Evolutionary conservation across 108 stramenopile species (phyloP), one percentile per base, ranked within the genome.

Genomic region (Nannochloropsis gaditana): DNA sequence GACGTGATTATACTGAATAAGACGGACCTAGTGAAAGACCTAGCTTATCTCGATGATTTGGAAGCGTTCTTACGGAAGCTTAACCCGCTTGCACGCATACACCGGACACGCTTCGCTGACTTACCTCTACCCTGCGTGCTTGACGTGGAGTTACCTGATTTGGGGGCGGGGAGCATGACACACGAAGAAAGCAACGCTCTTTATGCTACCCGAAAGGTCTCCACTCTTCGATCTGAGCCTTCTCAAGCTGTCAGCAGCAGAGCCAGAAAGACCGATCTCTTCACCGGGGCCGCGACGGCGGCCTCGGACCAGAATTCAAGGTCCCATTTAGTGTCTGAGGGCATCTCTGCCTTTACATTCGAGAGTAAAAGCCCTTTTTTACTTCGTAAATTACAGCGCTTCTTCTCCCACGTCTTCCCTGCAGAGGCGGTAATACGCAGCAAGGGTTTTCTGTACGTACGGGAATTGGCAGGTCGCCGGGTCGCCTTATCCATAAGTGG

Each of bases 1-100:
- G 92, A 92, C 81, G 92, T 88, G 44, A 84, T 91, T 44, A 83
- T 92, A 42, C 84, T 91, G 44, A 91, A 91, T 85, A 92, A 92
- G 90, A 42, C 80, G 21, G 92, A 92, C 44, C 83, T 92, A 1
- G 79, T 90, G 2, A 19, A 83, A 9, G 81, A 80, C 81, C 45
- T 73, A 47, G 45, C 9, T n/a, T 50, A 81, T 43, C 45, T 85
- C 47, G 45, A 15, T 43, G 45, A 2, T 41, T 42, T 86, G 5
- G 41, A 44, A 11, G 83, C 43, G 17, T 44, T 41, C 15, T 45
- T 86, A 15, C 9, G 9, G 44, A 21, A 15, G n/a, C 82, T 86
- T 2, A 86, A 86, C 31, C 86, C 86, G 41, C n/a, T 41, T 9
- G 86, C 86, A 1, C 43, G 83, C 42, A 44, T 87, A 43, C 44